Evolutionary conservation across 192 early-diverging fungal species (phyloP), one percentile per base, ranked within the genome.

Genomic region (Coemansia sp.): DNA sequence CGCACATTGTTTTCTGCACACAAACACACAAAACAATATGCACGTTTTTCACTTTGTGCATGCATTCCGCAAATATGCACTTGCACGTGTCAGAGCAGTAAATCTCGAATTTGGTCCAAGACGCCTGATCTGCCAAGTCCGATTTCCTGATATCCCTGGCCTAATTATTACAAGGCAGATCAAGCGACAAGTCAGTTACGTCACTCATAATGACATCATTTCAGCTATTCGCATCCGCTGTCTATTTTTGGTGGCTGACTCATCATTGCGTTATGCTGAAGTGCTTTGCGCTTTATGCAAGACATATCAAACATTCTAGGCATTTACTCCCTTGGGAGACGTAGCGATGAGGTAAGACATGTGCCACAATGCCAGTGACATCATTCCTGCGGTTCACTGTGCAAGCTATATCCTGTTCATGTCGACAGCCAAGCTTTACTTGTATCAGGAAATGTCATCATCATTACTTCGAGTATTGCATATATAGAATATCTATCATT

Each of bases 1-100:
- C 1, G 38, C 1, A 1, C 38, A 40, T 40, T 40, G 11, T 40
- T 2, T 40, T 40, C 38, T 29, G 29, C 29, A 29, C 38, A 6
- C 38, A 40, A 45, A 45, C 15, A 17, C 17, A 17, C 13, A 5
- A 45, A 13, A 45, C 42, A 45, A 45, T 45, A 0, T 45, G 42
- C 42, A 45, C 42, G 42, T 45, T 45, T 29, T 45, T 45, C 42
- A 1, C 42, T 45, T 17, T 45, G 38, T 40, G 38, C 38, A 40
- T 40, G 38, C 38, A 4, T 45, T 45, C 42, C 10, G 14, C 42
- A 13, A 45, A 13, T 45, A 45, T 45, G 42, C 61, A 36, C 61
- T 63, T 63, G 52, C 61, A 63, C 61, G 35, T 63, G 61, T 45
- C 32, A 63, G 20, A 48, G 45, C 46, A 45, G 50, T 53, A 53